These are phyloP conservation scores for Coemansia sp. DNA, from an alignment of 192 early-diverging fungal species.

Conservation along the genomic window DNA sequence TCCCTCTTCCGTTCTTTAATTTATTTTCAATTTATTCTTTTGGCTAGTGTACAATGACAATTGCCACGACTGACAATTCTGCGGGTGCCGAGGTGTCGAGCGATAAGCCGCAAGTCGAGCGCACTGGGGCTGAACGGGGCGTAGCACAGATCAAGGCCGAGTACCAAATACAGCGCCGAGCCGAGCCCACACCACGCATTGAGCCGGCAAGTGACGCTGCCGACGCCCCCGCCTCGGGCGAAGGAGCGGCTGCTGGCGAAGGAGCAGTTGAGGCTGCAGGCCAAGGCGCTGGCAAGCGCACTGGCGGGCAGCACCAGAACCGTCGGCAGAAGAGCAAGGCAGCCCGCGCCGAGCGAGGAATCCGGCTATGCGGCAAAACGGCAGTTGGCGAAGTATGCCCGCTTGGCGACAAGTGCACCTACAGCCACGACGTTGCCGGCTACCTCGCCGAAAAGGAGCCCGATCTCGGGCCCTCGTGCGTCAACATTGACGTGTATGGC, in stretches of 20 bases:
- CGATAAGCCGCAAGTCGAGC: not conserved
- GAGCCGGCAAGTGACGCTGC: not conserved
- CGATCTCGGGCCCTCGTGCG: conserved; percentile 78
- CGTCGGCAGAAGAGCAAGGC: conserved; percentile 17
- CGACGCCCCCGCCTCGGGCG: not conserved
- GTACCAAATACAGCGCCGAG: conserved; percentile 15
- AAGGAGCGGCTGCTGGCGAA: not conserved
- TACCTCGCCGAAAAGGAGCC: conserved; percentile 75
- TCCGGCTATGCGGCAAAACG: conserved; percentile 61
- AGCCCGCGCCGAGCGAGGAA: not conserved
- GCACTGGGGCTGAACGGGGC: not conserved
- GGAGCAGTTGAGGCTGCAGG: not conserved
- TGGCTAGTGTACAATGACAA: not conserved
- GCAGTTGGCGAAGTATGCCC: conserved; percentile 58
- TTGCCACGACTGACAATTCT: not conserved
- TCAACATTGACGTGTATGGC: conserved; percentile 73
- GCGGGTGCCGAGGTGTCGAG: not conserved
- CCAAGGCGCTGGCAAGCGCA: not conserved
- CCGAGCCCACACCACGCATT: not conserved
- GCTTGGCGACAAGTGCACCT: conserved; percentile 67
- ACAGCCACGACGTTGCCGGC: conserved; percentile 75
- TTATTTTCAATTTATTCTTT: not conserved
- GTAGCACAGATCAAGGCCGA: conserved; percentile 32
- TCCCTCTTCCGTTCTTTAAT: not conserved
- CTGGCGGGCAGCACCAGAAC: conserved; percentile 26